Base-by-base conservation (phyloP, 345 rosid genomes). In the Lumnitzera littorea region DNA sequence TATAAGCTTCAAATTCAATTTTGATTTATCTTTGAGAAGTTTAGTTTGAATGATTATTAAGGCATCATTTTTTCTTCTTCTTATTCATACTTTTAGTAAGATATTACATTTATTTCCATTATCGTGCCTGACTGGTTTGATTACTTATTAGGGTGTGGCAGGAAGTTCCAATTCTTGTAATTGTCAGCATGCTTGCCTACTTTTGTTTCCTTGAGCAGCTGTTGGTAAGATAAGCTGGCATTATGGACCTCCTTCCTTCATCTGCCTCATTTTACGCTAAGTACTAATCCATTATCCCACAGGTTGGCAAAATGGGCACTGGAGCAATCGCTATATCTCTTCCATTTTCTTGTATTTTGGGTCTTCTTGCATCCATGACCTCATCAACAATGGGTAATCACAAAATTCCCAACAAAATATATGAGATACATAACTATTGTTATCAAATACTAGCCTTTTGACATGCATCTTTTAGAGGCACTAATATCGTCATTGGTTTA, bases 191-290 rank as follows among this genome's bases (percentile, higher is more conserved):
- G 89, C 94, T 87, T 36, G 82, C 89, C 20, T 92, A 89, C 77
- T 92, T 92, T 69, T 92, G 98, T 65, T 89, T 85, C 75, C 94
- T 92, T 0, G 98, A 92, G 79, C 96, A 92, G 75, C 94, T 87
- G 16, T 63, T 92, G 94, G 96, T 89, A 81, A 65, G 75, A 50
- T 67, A 41, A 54, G 23, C 51, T 3, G 46, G 58, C 61, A 23
- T 53, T 13, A 49, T 8, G 17, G 65, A 50, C 17, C 23, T 53
- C 24, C 14, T 48, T 48, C 53, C 29, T 24, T 55, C 20, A 20
- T 20, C 20, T 60, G 16, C 47, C 46, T 46, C 20, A 50, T 36
- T 36, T 36, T 36, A 36, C 43, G 7, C 9, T 29, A 5, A 36
- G 43, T 36, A 9, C 52, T 25, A 24, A 24, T 62, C 53, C 31